Evolutionary conservation across 1,139 yeast species (phyloP).

Genomic region (Magnusiomyces suaveolens): DNA sequence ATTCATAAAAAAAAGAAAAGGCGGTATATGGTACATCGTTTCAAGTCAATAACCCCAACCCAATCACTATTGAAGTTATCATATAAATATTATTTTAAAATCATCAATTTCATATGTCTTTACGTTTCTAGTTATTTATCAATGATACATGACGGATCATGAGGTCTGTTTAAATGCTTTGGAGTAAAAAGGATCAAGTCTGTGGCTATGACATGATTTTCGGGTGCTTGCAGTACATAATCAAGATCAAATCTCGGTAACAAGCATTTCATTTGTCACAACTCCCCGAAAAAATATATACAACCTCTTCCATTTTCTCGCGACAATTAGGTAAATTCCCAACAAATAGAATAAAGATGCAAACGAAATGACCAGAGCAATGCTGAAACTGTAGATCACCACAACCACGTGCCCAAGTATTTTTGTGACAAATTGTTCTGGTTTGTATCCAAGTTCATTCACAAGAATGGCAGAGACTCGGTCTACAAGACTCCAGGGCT

Average conservation of each 20-base stretch:
- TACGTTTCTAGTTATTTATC: too few species aligned
- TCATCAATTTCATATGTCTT: too few species aligned
- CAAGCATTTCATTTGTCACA: neutral
- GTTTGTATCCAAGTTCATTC: slow-evolving; percentile 8
- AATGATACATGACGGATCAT: too few species aligned
- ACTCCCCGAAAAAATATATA: neutral
- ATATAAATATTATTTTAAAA: too few species aligned
- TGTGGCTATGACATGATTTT: too few species aligned
- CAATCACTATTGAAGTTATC: too few species aligned
- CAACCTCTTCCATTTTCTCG: slow-evolving; percentile 7
- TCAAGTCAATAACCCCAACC: too few species aligned
- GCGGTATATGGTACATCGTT: too few species aligned
- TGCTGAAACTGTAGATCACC: slow-evolving; percentile 6
- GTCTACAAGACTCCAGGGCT: slow-evolving; percentile 1
- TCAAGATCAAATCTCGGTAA: neutral
- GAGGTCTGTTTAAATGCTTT: too few species aligned
- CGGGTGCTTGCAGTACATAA: too few species aligned
- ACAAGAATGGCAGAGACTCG: slow-evolving; percentile 7
- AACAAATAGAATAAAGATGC: slow-evolving; percentile 9
- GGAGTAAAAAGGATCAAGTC: too few species aligned
- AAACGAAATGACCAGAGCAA: slow-evolving; percentile 9
- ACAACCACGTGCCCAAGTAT: slow-evolving; percentile 6
- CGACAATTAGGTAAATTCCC: slow-evolving; percentile 8
- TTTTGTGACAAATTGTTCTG: slow-evolving; percentile 7
- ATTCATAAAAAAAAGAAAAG: too few species aligned